Conservation (phyloP, 1,139 yeast genomes). For the Meyerozyma smithsonii region DNA sequence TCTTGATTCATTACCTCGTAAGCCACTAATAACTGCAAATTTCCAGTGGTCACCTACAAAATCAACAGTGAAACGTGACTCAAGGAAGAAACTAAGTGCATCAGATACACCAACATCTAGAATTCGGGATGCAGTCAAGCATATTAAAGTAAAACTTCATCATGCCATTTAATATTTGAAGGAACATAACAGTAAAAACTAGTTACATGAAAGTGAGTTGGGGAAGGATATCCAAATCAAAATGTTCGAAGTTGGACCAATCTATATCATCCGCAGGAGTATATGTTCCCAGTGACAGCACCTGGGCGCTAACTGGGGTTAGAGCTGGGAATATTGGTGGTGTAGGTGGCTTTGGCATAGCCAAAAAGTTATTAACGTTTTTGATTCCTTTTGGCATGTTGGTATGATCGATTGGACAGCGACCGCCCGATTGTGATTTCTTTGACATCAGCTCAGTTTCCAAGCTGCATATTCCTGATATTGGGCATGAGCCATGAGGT, state of each 20-base stretch:
- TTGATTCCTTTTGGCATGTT: background rate
- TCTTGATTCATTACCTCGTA: too few relatives aligned
- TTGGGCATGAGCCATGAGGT: constrained; percentile 6
- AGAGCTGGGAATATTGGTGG: background rate
- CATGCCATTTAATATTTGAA: too few relatives aligned
- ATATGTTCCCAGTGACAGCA: background rate
- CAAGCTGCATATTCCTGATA: background rate
- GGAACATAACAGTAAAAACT: too few relatives aligned
- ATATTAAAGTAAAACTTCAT: too few relatives aligned
- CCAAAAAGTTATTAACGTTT: background rate
- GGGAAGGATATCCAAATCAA: background rate
- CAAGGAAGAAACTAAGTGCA: too few relatives aligned
- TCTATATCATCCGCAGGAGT: background rate
- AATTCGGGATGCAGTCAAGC: too few relatives aligned
- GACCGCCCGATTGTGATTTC: constrained; percentile 8
- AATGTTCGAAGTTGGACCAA: background rate
- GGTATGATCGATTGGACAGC: constrained; percentile 17
- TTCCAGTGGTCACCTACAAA: too few relatives aligned
- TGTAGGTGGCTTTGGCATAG: background rate
- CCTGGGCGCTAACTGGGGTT: background rate
- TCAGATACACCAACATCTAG: too few relatives aligned
- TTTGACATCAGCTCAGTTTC: background rate
- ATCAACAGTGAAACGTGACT: too few relatives aligned
- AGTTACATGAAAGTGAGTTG: background rate
- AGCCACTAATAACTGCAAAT: too few relatives aligned